phyloP scores from a whole-genome alignment of 768 basidiomycete genomes.

The Psilocybe tampanensis region DNA sequence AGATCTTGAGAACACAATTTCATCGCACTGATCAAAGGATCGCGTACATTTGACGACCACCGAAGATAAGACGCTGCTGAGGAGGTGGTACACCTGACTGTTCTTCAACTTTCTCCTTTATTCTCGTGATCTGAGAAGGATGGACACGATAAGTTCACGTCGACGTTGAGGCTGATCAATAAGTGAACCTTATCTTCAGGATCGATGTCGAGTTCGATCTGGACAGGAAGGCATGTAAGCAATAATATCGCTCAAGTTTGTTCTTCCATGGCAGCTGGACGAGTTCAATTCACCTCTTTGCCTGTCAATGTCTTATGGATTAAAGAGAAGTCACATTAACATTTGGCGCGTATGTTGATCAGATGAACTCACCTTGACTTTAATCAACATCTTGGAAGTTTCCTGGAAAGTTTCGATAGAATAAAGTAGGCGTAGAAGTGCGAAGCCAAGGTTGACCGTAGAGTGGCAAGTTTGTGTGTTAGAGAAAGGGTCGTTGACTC shows the following conservation, averaged over 20 bases:
- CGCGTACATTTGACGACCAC: slow-evolving; percentile 90
- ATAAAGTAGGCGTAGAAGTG: background rate
- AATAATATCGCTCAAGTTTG: slow-evolving; percentile 5
- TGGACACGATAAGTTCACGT: background rate
- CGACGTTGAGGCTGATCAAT: background rate
- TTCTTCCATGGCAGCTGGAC: background rate
- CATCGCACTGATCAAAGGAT: background rate
- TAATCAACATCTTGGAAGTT: slow-evolving; percentile 69
- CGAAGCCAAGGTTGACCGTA: background rate
- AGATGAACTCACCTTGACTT: slow-evolving; percentile 71
- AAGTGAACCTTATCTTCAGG: slow-evolving; percentile 72
- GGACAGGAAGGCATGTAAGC: background rate
- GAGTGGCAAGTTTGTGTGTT: background rate
- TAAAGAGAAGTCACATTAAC: background rate
- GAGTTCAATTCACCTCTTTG: slow-evolving; percentile 72
- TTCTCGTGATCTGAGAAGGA: slow-evolving; percentile 71
- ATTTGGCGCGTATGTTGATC: slow-evolving; percentile 2
- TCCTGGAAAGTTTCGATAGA: background rate
- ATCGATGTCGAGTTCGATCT: slow-evolving; percentile 98
- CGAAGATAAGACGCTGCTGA: slow-evolving; percentile 93
- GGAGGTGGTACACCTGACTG: slow-evolving; percentile 97
- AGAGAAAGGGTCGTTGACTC: background rate
- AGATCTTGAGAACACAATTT: background rate
- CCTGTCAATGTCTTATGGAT: slow-evolving; percentile 84
- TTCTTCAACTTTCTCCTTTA: slow-evolving; percentile 98